Evolutionary conservation across 23 red algal species (phyloP).

Genomic region (Gracilaria gracilis): DNA sequence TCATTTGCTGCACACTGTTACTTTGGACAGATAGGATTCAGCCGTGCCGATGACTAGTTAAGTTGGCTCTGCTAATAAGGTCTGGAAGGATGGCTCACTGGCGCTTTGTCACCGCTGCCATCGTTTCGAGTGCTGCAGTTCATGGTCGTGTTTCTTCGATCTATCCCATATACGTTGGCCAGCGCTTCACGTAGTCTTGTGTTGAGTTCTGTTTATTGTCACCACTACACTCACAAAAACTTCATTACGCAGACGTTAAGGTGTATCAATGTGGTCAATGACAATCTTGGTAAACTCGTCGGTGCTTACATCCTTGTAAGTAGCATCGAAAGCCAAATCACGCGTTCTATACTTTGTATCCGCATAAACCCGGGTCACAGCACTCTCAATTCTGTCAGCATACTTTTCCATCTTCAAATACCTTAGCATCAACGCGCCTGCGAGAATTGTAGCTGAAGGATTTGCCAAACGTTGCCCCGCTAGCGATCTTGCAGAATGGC

Average conservation of each 20-base stretch:
- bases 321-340: slow-evolving; percentile 49
- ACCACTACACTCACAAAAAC: slow-evolving; percentile 1
- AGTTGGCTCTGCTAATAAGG: too few relatives aligned
- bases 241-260: neutral
- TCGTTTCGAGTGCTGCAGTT: too few relatives aligned
- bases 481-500: slow-evolving; percentile 84
- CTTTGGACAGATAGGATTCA: too few relatives aligned
- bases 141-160: too few relatives aligned
- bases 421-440: slow-evolving; percentile 88
- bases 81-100: too few relatives aligned
- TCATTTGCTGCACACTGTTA: too few relatives aligned
- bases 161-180: too few relatives aligned
- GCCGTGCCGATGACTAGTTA: too few relatives aligned
- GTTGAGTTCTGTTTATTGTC: too few relatives aligned
- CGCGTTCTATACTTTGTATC: slow-evolving; percentile 75
- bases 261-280: slow-evolving; percentile 62
- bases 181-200: too few relatives aligned
- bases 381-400: slow-evolving; percentile 87
- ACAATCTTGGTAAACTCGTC: slow-evolving; percentile 86
- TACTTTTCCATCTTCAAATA: slow-evolving; percentile 82
- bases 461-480: slow-evolving; percentile 90
- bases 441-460: slow-evolving; percentile 90
- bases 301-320: slow-evolving; percentile 64
- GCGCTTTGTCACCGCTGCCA: too few relatives aligned
- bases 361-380: slow-evolving; percentile 66